Conservation (phyloP, 2,329 filamentous ascomycete genomes). For the Colletotrichum eleusines region DNA sequence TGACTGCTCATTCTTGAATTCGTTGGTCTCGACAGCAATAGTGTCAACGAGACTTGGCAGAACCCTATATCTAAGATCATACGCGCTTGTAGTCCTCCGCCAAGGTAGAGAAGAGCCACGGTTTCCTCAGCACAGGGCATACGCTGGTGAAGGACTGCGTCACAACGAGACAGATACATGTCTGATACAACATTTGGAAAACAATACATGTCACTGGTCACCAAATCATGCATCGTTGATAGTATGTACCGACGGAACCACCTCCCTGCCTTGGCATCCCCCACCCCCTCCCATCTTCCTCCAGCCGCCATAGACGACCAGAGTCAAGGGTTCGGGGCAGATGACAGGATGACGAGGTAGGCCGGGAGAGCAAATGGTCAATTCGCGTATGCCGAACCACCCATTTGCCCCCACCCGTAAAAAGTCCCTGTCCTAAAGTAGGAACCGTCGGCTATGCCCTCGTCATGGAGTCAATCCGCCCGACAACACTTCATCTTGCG, state of each 20-base stretch:
- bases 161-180: no score
- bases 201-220: not conserved
- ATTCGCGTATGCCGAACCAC: slow-evolving; percentile 52
- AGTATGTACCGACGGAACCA: slow-evolving; percentile 58
- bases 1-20: no score
- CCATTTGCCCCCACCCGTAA: slow-evolving; percentile 48
- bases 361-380: slow-evolving; percentile 60
- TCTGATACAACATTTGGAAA: not conserved
- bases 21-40: no score
- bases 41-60: no score
- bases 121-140: not conserved
- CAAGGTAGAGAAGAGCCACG: not conserved
- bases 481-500: slow-evolving; percentile 44
- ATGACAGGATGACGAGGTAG: slow-evolving; percentile 51
- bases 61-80: no score
- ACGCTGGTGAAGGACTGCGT: not conserved
- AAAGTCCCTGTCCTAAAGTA: slow-evolving; percentile 47
- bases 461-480: slow-evolving; percentile 20
- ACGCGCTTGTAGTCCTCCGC: not conserved
- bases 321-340: slow-evolving; percentile 46
- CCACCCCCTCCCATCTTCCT: slow-evolving; percentile 43
- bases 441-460: slow-evolving; percentile 45
- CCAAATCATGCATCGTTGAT: slow-evolving; percentile 3
- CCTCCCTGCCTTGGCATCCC: slow-evolving; percentile 52
- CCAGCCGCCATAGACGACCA: slow-evolving; percentile 36